Evolutionary conservation across 345 rosid genomes (phyloP).

Genomic region (Combretum micranthum): DNA sequence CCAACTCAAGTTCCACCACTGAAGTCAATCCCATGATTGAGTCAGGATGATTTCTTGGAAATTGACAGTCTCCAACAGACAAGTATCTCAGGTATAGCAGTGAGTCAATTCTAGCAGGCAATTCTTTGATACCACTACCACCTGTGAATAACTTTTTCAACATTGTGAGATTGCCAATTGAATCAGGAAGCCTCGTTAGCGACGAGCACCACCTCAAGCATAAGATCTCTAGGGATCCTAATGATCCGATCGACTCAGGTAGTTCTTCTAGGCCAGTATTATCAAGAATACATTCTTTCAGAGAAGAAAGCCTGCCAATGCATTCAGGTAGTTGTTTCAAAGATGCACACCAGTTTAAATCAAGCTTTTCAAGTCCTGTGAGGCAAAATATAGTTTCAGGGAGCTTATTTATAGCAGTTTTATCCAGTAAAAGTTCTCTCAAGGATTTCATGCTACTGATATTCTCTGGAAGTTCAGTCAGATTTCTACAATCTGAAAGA

Average conservation of each 20-base stretch:
- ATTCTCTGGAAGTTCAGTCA: conserved; percentile 32
- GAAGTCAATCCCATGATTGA: conserved; percentile 33
- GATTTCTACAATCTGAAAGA: conserved; percentile 29
- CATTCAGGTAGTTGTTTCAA: conserved; percentile 26
- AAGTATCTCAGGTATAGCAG: conserved; percentile 26
- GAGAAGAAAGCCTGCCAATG: conserved; percentile 27
- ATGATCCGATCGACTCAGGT: conserved; percentile 26
- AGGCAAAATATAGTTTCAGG: conserved; percentile 37
- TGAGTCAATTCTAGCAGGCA: conserved; percentile 40
- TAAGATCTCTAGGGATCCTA: conserved; percentile 32
- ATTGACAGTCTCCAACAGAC: conserved; percentile 16
- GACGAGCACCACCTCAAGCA: conserved; percentile 23
- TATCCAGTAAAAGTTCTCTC: conserved; percentile 33
- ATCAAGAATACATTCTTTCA: conserved; percentile 30
- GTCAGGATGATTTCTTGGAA: conserved; percentile 32
- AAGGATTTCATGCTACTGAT: conserved; percentile 37
- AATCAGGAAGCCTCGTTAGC: conserved; percentile 26
- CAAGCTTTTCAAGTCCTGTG: conserved; percentile 35
- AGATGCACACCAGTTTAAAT: conserved; percentile 17
- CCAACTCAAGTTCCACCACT: conserved; percentile 16
- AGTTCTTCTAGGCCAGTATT: conserved; percentile 26
- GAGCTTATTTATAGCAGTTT: conserved; percentile 29
- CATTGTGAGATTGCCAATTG: conserved; percentile 27
- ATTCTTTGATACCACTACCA: conserved; percentile 18
- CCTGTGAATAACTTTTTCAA: conserved; percentile 17